These are phyloP conservation scores for Malassezia psittaci DNA, from an alignment of 1,284 basidiomycete genomes.

Conservation along the genomic window DNA sequence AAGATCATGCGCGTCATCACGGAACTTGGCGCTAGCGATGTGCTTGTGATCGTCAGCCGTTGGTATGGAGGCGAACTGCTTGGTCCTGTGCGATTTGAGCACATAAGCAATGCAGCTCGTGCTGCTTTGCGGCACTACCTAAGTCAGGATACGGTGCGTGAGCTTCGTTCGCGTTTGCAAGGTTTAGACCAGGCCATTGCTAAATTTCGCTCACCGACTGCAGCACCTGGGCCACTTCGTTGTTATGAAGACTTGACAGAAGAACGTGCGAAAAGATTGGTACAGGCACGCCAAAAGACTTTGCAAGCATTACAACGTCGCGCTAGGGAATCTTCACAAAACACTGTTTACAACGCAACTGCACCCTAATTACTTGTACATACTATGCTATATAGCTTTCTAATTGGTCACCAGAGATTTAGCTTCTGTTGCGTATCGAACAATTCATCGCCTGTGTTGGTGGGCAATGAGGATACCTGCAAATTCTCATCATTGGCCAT, in stretches of 20 bases:
- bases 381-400: not conserved
- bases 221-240: not conserved
- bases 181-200: conserved; percentile 24
- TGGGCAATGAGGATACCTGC: not conserved
- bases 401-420: conserved; percentile 5
- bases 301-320: not conserved
- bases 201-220: not conserved
- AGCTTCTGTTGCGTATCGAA: conserved; percentile 10
- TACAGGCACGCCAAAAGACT: conserved; percentile 11
- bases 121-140: conserved; percentile 64
- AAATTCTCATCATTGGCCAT: not conserved
- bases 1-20: conserved; percentile 27
- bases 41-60: conserved; percentile 39
- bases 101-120: conserved; percentile 63
- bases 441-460: not conserved
- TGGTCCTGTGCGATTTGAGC: conserved; percentile 62
- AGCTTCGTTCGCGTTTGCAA: conserved; percentile 22
- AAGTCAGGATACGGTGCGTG: conserved; percentile 51
- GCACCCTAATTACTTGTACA: too few relatives aligned
- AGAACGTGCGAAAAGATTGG: conserved; percentile 5
- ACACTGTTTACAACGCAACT: not conserved
- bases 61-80: conserved; percentile 68
- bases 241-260: conserved; percentile 5
- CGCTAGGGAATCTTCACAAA: not conserved
- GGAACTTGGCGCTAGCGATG: conserved; percentile 37